Base-by-base conservation (phyloP, 2,329 filamentous ascomycete genomes). In the Diaporthe ampelina region DNA sequence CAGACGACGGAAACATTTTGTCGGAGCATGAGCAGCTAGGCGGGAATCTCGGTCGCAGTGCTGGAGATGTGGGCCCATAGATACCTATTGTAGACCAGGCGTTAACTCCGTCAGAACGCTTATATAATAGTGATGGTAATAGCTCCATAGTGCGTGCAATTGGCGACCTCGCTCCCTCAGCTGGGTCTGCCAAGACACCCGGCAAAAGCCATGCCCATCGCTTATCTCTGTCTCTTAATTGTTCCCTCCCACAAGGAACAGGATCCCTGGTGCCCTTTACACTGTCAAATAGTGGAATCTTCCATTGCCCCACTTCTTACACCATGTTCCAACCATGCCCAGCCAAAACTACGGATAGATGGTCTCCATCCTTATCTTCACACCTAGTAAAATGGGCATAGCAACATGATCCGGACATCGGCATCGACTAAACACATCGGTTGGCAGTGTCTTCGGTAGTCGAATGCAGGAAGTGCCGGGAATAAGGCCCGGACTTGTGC, bases 181-280 rank as follows among this genome's bases (percentile, higher is more conserved):
- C 32, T 48, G 43, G 43, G 8, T 13, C n/a, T 13, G 61, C 61
- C 61, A 65, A 65, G 43, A 65, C 19, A 35, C 3, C 61, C 61
- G 43, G 61, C 43, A 65, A 65, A 10, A 35, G 24, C 40, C n/a
- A 50, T 50, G 43, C 43, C 26, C 19, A 29, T 65, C 24, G 40
- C 43, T 65, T 50, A 50, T 50, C 61, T 32, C 45, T 21, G 19
- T 19, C 17, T 50, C 19, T 45, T 4, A n/a, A 24, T 13, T 48
- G 17, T 17, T 48, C 37, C 32, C 9, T 21, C n/a, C 17, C 3
- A 2, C 7, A 10, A 35, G 11, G n/a, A 19, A 48, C 26, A 17
- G 19, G 17, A 50, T 50, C 21, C 19, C 26, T 65, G 24, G 40
- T 48, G 40, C 26, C 13, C 40, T 32, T 50, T 35, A 65, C 17